A percentile compares a stretch with the other conserved stretches of the same genome.
Evolutionary conservation across 2,329 filamentous ascomycete genomes (phyloP).

Genomic region (Cordyceps militaris): DNA sequence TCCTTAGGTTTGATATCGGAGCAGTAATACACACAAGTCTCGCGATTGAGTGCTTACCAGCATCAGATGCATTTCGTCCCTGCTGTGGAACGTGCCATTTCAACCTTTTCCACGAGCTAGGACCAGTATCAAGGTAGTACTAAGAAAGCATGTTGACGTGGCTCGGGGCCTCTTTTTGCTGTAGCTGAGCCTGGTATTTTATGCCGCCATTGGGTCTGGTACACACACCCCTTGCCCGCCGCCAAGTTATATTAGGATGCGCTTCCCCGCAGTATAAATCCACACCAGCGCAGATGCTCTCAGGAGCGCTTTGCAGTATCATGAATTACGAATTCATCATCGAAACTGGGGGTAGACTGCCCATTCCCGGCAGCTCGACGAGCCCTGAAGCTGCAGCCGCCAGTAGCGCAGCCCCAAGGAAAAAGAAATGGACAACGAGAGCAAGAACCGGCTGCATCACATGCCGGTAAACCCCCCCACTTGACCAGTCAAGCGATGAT

Average conservation of each 20-base stretch:
- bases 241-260: not conserved
- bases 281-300: not conserved
- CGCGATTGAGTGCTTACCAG: not conserved
- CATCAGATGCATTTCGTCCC: not conserved
- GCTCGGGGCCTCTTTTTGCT: not conserved
- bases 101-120: not conserved
- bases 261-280: not conserved
- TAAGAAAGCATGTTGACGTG: not conserved
- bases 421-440: not conserved
- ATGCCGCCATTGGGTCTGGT: not conserved
- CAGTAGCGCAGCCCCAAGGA: not conserved
- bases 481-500: not conserved
- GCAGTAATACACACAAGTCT: not conserved
- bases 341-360: not conserved
- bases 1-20: not conserved
- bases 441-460: constrained; percentile 2
- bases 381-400: not conserved
- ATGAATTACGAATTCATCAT: not conserved
- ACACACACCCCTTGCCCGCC: not conserved
- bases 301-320: not conserved
- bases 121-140: not conserved
- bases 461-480: not conserved
- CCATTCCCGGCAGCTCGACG: not conserved
- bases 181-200: not conserved
- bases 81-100: not conserved